These are phyloP conservation scores for Scolecobasidium constrictum DNA, from an alignment of 2,329 filamentous ascomycete species.

Conservation along the genomic window DNA sequence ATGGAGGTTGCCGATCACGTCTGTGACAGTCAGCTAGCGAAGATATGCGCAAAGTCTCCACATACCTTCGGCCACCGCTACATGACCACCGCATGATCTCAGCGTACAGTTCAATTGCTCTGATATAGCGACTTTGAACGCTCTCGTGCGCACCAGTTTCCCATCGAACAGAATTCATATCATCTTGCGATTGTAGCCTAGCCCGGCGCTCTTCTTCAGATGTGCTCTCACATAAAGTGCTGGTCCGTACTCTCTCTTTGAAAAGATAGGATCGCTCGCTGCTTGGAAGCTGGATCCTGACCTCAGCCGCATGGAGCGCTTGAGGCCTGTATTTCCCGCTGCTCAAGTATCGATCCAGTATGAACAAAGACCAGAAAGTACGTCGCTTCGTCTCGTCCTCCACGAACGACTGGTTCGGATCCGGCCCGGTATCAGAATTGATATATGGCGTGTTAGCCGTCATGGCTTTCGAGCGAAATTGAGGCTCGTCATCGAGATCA, in stretches of 20 bases:
- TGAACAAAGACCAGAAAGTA: slow-evolving; percentile 66
- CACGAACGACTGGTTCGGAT: slow-evolving; percentile 35
- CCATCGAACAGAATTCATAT: slow-evolving; percentile 38
- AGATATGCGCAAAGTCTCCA: neutral
- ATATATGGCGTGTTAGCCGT: neutral
- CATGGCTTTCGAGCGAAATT: slow-evolving; percentile 7
- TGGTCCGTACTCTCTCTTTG: slow-evolving; percentile 45
- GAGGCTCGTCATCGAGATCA: slow-evolving; percentile 22
- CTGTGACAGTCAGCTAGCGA: slow-evolving; percentile 21
- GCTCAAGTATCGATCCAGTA: slow-evolving; percentile 59
- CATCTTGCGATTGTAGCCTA: slow-evolving; percentile 13
- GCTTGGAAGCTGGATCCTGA: slow-evolving; percentile 57
- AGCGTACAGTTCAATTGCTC: slow-evolving; percentile 44
- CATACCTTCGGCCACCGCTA: slow-evolving; percentile 44
- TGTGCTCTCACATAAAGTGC: slow-evolving; percentile 33
- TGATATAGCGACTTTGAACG: slow-evolving; percentile 40
- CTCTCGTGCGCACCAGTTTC: slow-evolving; percentile 39
- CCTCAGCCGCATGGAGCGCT: slow-evolving; percentile 47
- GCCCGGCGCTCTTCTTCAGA: neutral
- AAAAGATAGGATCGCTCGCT: slow-evolving; percentile 55
- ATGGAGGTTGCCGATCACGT: slow-evolving; percentile 45
- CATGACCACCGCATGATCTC: slow-evolving; percentile 46
- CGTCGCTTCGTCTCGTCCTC: slow-evolving; percentile 54
- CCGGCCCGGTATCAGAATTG: slow-evolving; percentile 20
- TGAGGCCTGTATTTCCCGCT: slow-evolving; percentile 51